These are phyloP conservation scores for Spongispora temasekensis DNA, from an alignment of 1,284 basidiomycete species.

Conservation along the genomic window DNA sequence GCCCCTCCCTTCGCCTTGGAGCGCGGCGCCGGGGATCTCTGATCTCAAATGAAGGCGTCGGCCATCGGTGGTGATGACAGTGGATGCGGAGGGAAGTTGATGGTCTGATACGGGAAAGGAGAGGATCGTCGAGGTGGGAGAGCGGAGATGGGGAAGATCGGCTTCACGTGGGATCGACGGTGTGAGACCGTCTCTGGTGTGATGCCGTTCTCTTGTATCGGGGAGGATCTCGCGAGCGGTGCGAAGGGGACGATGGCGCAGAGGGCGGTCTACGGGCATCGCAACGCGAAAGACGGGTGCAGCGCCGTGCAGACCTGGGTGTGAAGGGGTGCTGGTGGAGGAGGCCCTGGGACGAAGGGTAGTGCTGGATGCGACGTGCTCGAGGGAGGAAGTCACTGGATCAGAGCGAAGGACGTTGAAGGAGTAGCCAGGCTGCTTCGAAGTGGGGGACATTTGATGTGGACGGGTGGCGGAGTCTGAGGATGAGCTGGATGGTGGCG, in stretches of 20 bases:
- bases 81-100: slow-evolving; percentile 19
- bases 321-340: slow-evolving; percentile 7
- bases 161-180: slow-evolving; percentile 33
- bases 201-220: slow-evolving; percentile 29
- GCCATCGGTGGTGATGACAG: slow-evolving; percentile 31
- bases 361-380: slow-evolving; percentile 46
- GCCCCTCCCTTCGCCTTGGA: slow-evolving; percentile 34
- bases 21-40: slow-evolving; percentile 26
- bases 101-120: slow-evolving; percentile 36
- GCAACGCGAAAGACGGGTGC: slow-evolving; percentile 40
- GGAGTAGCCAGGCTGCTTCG: slow-evolving; percentile 27
- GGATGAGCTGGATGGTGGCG: slow-evolving; percentile 31
- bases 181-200: slow-evolving; percentile 18
- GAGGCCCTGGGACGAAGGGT: slow-evolving; percentile 36
- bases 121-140: slow-evolving; percentile 34
- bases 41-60: slow-evolving; percentile 33
- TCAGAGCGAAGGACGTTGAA: slow-evolving; percentile 47
- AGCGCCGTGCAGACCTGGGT: slow-evolving; percentile 35
- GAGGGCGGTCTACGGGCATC: slow-evolving; percentile 20
- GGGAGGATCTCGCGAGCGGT: slow-evolving; percentile 25
- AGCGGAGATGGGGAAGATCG: slow-evolving; percentile 32
- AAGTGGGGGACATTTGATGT: slow-evolving; percentile 10
- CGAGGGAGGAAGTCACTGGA: slow-evolving; percentile 43
- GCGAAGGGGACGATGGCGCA: slow-evolving; percentile 23
- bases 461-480: slow-evolving; percentile 28